phyloP scores from a whole-genome alignment of 306 rosid species.

The Malus domestica region ASM211411v1 NC_041805.1:16245501-16246000 shows the following conservation, averaged over 20 bases:
- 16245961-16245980: conserved; percentile 45
- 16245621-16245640: background rate
- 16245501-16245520: background rate
- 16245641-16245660: background rate
- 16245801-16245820: conserved; percentile 88
- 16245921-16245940: too few species aligned
- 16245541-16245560: conserved; percentile 69
- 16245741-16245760: background rate
- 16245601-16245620: conserved; percentile 7
- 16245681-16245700: background rate
- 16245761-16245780: conserved; percentile 67
- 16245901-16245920: background rate
- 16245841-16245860: conserved; percentile 91
- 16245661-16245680: background rate
- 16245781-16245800: conserved; percentile 89
- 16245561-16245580: conserved; percentile 82
- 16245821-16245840: conserved; percentile 84
- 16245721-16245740: background rate
- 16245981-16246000: conserved; percentile 87
- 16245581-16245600: conserved; percentile 89
- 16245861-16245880: conserved; percentile 21
- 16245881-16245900: background rate
- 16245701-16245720: background rate
- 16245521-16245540: conserved; percentile 72
- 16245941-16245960: background rate